phyloP scores from a whole-genome alignment of 2,329 filamentous ascomycete species.

The Fusarium ramigenum region DNA sequence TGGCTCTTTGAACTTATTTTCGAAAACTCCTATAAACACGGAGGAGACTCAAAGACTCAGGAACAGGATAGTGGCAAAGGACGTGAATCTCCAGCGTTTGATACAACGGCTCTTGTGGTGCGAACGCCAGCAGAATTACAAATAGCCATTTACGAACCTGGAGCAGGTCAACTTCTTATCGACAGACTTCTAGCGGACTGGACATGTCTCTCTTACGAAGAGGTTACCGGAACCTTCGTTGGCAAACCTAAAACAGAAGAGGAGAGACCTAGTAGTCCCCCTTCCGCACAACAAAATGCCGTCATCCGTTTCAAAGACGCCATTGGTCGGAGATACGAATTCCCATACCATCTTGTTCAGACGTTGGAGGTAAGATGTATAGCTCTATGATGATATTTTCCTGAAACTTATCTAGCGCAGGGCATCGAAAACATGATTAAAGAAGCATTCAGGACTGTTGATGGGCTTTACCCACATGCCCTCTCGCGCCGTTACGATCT shows the following conservation, averaged over 20 bases:
- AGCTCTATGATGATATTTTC: no score
- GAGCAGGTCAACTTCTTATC: not conserved
- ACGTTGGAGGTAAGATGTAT: not conserved
- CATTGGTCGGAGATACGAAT: not conserved
- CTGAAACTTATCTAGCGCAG: not conserved
- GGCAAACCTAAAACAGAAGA: fast-evolving
- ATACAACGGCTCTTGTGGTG: not conserved
- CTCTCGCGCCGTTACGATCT: not conserved
- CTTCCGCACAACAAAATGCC: fast-evolving
- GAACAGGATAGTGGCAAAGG: no score
- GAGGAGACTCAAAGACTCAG: not conserved
- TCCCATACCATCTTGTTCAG: not conserved
- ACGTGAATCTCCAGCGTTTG: no score
- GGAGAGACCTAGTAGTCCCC: fast-evolving
- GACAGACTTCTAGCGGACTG: not conserved
- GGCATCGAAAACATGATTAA: not conserved
- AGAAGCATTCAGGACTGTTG: not conserved
- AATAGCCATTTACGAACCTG: not conserved
- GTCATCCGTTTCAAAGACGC: not conserved
- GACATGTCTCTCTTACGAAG: not conserved
- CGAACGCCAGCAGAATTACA: not conserved
- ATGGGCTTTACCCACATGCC: not conserved
- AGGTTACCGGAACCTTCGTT: fast-evolving
- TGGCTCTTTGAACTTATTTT: not conserved
- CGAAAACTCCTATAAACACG: not conserved